These are phyloP conservation scores for Ceratocystis ficicola DNA, from an alignment of 2,329 filamentous ascomycete species.

Conservation along the genomic window DNA sequence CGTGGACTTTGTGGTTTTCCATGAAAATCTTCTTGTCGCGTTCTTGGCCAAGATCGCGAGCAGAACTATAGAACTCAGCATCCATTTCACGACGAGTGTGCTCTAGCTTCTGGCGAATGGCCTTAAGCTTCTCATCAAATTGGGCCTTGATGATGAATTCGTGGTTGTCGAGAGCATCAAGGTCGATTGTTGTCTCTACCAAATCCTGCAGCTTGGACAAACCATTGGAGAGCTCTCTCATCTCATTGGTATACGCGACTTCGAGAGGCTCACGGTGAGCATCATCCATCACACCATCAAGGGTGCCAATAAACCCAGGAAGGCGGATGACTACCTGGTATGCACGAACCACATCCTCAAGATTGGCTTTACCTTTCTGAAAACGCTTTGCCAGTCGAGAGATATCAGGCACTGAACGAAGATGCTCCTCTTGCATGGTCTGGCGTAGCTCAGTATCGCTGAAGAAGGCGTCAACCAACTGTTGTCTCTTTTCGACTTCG, in stretches of 20 bases:
- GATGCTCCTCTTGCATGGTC: constrained; percentile 91
- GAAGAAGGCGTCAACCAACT: constrained; percentile 89
- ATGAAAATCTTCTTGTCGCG: constrained; percentile 98
- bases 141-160: constrained; percentile 99
- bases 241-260: constrained; percentile 70
- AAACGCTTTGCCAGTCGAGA: constrained; percentile 92
- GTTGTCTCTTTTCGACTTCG: constrained; percentile 83
- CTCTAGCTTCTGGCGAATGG: constrained; percentile 86
- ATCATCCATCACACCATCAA: constrained; percentile 94
- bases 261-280: constrained; percentile 80
- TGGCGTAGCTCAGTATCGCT: constrained; percentile 86
- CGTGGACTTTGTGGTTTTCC: constrained; percentile 89
- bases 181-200: constrained; percentile 95
- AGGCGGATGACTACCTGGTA: constrained; percentile 91
- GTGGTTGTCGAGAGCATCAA: constrained; percentile 89
- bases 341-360: constrained; percentile 89
- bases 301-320: constrained; percentile 75
- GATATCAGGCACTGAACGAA: constrained; percentile 84
- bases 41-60: constrained; percentile 75
- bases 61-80: constrained; percentile 62
- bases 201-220: constrained; percentile 86
- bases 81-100: constrained; percentile 73
- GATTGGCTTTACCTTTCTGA: constrained; percentile 75
- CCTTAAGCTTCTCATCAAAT: constrained; percentile 76
- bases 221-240: constrained; percentile 63